Evolutionary conservation across 208 protist species (phyloP).

Genomic region (Leishmania major): DNA sequence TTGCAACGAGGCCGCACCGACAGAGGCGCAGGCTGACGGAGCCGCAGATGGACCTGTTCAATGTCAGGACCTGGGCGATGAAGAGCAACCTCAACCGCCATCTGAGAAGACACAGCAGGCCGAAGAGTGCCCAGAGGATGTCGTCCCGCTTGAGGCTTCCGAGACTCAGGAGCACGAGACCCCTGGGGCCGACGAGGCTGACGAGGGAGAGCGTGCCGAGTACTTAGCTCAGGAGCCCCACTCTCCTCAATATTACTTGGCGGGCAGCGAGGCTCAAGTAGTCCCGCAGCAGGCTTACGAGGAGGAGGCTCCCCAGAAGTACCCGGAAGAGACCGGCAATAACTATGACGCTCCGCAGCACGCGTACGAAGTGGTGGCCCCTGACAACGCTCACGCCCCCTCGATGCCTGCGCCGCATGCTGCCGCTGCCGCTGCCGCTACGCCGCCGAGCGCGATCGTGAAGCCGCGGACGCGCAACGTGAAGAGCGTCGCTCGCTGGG

Average conservation of each 20-base stretch:
- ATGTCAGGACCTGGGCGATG: background rate
- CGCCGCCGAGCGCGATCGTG: slow-evolving; percentile 21
- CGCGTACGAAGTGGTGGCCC: background rate
- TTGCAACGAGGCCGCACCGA: no score
- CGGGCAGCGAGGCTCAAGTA: background rate
- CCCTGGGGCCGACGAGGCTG: slow-evolving; percentile 19
- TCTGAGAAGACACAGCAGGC: background rate
- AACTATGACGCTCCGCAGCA: background rate
- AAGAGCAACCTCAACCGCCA: slow-evolving; percentile 3
- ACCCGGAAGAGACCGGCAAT: background rate
- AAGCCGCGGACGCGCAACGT: slow-evolving; percentile 46
- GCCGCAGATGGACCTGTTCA: background rate
- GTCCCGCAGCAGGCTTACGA: slow-evolving; percentile 5
- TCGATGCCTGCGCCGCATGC: background rate
- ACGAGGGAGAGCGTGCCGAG: background rate
- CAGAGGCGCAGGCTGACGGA: background rate
- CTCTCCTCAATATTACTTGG: background rate
- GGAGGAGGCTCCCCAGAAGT: slow-evolving; percentile 1
- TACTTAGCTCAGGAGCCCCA: background rate
- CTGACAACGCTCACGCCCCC: background rate
- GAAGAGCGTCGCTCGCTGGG: slow-evolving; percentile 53
- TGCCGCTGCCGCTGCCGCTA: background rate
- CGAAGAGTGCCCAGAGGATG: background rate
- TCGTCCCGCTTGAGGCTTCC: background rate
- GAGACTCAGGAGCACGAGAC: background rate